These are phyloP conservation scores for Bodo saltans DNA, from an alignment of 78 protist genomes.

Conservation along the genomic window DNA sequence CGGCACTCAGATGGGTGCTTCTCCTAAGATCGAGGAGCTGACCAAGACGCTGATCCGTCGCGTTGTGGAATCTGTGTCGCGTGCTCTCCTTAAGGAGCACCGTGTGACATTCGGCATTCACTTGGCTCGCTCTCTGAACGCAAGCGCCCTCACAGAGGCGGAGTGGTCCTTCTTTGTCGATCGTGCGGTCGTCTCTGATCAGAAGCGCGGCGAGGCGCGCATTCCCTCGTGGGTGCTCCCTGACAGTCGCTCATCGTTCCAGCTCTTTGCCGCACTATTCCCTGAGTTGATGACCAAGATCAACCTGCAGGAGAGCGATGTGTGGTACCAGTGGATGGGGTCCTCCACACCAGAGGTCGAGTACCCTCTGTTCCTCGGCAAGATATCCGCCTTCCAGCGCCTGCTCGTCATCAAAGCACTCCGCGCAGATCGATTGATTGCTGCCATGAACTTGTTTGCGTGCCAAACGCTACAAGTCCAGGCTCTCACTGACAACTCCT, in stretches of 20 bases:
- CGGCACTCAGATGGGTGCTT: background rate
- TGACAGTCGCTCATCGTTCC: background rate
- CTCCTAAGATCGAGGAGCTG: conserved; percentile 10
- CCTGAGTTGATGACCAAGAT: background rate
- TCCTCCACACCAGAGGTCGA: conserved; percentile 1
- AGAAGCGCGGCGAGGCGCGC: too few relatives aligned
- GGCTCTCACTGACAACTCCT: conserved; percentile 10
- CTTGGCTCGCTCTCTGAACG: conserved; percentile 37
- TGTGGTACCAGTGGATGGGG: conserved; percentile 41
- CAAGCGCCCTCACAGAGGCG: background rate
- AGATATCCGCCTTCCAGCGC: conserved; percentile 42
- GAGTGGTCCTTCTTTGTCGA: conserved; percentile 40
- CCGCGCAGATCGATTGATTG: conserved; percentile 62
- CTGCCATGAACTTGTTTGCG: conserved; percentile 43
- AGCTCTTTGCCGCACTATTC: background rate
- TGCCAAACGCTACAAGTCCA: conserved; percentile 21
- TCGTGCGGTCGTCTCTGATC: background rate
- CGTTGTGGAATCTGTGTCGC: conserved; percentile 37
- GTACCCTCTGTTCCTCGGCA: conserved; percentile 50
- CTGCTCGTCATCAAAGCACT: conserved; percentile 64
- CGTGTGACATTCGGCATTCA: conserved; percentile 59
- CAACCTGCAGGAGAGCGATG: conserved; percentile 2
- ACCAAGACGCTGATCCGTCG: background rate
- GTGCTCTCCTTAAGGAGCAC: conserved; percentile 71
- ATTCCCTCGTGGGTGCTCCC: conserved; percentile 27